A percentile compares a stretch with the other conserved stretches of the same genome.
These are phyloP conservation scores for Mycena chlorophos DNA, from an alignment of 768 basidiomycete genomes.

Conservation along the genomic window DNA sequence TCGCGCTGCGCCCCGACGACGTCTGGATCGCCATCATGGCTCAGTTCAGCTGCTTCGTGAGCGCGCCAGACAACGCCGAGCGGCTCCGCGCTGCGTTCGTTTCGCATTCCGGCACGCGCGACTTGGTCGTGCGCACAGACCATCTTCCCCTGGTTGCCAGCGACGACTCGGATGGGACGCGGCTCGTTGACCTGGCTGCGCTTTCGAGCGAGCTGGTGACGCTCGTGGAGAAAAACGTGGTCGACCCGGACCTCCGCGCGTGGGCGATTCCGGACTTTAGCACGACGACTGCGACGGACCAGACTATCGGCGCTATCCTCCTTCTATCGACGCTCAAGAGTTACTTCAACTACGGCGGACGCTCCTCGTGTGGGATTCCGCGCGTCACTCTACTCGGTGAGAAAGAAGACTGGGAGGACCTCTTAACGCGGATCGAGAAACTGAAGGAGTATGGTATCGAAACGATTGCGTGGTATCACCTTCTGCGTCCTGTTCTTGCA, in stretches of 20 bases:
- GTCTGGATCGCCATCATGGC: slow-evolving; percentile 46
- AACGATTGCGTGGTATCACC: slow-evolving; percentile 35
- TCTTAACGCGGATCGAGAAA: slow-evolving; percentile 39
- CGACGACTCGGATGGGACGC: slow-evolving; percentile 8
- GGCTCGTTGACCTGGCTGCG: slow-evolving; percentile 22
- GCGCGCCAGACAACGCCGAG: slow-evolving; percentile 33
- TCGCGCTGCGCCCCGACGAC: slow-evolving; percentile 51
- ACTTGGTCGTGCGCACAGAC: slow-evolving; percentile 25
- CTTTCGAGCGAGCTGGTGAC: slow-evolving; percentile 26
- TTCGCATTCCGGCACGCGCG: too few relatives aligned
- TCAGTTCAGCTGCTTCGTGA: slow-evolving; percentile 43
- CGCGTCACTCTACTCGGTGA: slow-evolving; percentile 45
- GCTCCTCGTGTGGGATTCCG: slow-evolving; percentile 42
- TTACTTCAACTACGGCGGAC: slow-evolving; percentile 36
- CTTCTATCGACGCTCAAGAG: slow-evolving; percentile 45
- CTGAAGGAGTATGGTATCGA: slow-evolving; percentile 38
- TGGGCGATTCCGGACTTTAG: slow-evolving; percentile 48
- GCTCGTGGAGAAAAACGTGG: slow-evolving; percentile 28
- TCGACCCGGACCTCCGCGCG: slow-evolving; percentile 32
- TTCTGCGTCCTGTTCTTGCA: slow-evolving; percentile 41
- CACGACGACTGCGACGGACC: slow-evolving; percentile 44
- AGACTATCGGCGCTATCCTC: slow-evolving; percentile 36
- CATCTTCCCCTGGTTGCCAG: slow-evolving; percentile 13
- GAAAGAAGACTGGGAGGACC: slow-evolving; percentile 38
- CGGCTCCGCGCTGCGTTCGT: slow-evolving; percentile 34